Base-by-base conservation (phyloP, 768 basidiomycete species). In the Leccinum olivaceopallidum region DNA sequence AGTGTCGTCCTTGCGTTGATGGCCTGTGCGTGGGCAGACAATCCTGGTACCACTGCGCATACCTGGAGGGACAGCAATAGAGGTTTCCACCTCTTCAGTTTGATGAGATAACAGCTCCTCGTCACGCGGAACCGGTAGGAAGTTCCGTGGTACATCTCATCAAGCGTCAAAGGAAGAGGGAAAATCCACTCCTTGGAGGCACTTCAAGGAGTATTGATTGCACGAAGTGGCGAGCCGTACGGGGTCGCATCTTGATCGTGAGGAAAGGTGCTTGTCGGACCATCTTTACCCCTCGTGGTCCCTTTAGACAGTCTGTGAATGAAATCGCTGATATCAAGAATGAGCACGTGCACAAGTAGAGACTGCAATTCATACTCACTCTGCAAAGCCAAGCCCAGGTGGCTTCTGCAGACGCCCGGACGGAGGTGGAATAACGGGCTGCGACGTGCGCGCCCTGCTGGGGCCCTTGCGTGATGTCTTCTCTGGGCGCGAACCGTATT, bases 151-250 rank as follows among this genome's bases (percentile, higher is more conserved):
- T 81, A 85, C 37, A 89, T 76, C 63, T 89, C 86, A 59, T 88
- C 85, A 20, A 90, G 79, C 2, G 82, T 79, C 57, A 88, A 72
- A 18, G 78, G 76, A 6, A 90, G 80, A 0, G 85, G 82, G 73
- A 87, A 89, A n/a, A 81, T 76, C 86, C 88, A 89, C 69, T 88
- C 87, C 62, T 81, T 81, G 32, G 80, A 77, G 47, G 69, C 63
- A 28, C 79, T 79, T 47, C 73, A 66, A 55, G 61, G 79, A 63
- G 60, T 79, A 74, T 65, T 80, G 70, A 61, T 80, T 70, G 61
- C 69, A 66, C 59, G 72, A 18, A 83, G 72, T 13, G 80, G 80
- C 36, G 79, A 75, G 6, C 70, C 72, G 57, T 74, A 79, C 2
- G 65, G 53, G 10, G 52, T 63, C 47, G 63, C 57, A 30, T 71